These are phyloP conservation scores for Phytopythium aichiense DNA, from an alignment of 352 stramenopile genomes.

Conservation along the genomic window DNA sequence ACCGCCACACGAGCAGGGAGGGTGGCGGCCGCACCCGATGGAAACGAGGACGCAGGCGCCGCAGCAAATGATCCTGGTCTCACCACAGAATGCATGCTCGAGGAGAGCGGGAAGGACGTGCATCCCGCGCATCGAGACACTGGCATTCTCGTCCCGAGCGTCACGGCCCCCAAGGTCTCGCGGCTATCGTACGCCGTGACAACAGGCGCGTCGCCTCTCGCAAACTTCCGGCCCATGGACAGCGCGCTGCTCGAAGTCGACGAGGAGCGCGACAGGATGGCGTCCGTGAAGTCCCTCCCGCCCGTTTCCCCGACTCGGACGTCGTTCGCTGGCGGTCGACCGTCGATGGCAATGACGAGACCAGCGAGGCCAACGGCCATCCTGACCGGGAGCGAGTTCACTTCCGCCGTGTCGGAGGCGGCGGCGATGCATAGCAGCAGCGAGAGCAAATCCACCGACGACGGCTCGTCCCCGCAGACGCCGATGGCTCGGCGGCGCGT, in stretches of 20 bases:
- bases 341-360: constrained; percentile 1
- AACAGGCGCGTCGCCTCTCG: neutral
- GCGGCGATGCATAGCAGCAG: neutral
- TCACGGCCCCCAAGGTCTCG: constrained; percentile 8
- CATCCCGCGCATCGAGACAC: neutral
- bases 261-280: neutral
- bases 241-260: neutral
- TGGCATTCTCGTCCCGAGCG: neutral
- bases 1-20: neutral
- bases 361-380: neutral
- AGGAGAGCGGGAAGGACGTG: neutral
- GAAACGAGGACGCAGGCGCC: neutral
- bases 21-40: too few relatives aligned
- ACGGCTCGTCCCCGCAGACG: neutral
- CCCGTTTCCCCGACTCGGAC: neutral
- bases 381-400: neutral
- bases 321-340: constrained; percentile 1
- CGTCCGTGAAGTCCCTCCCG: neutral
- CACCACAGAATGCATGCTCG: too few relatives aligned
- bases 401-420: neutral
- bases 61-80: neutral
- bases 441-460: neutral
- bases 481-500: constrained; percentile 31
- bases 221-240: neutral
- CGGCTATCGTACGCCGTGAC: constrained; percentile 18